Percentiles rank a stretch among this genome's conserved stretches.
Conservation (phyloP, 2,329 filamentous ascomycete genomes). For the Torrubiella hemipterigena region DNA sequence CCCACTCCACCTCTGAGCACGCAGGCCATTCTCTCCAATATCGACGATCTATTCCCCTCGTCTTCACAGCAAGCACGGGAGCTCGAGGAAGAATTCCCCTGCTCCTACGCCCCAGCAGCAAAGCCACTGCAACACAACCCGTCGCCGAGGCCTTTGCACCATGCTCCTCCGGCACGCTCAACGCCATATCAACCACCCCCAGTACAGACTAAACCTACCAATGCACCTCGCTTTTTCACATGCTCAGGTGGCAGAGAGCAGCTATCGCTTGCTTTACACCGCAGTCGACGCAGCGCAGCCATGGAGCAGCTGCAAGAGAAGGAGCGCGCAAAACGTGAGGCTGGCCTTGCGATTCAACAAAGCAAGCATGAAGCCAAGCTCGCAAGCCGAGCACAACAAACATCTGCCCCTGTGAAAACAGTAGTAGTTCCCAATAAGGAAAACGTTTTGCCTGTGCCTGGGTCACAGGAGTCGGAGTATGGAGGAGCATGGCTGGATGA, state of each 20-base stretch:
- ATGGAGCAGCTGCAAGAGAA: slow-evolving; percentile 15
- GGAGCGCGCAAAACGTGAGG: slow-evolving; percentile 13
- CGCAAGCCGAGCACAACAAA: background rate
- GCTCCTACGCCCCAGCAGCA: background rate
- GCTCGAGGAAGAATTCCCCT: slow-evolving; percentile 17
- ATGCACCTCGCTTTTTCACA: slow-evolving; percentile 22
- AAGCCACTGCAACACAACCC: background rate
- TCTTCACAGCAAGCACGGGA: slow-evolving; percentile 43
- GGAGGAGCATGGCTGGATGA: slow-evolving; percentile 27
- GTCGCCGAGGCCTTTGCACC: background rate
- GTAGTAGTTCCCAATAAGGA: slow-evolving; percentile 12
- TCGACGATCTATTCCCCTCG: slow-evolving; percentile 44
- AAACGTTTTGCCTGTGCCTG: slow-evolving; percentile 9
- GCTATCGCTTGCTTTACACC: slow-evolving; percentile 20
- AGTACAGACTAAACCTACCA: slow-evolving; percentile 3
- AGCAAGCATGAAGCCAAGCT: background rate
- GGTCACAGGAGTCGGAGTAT: slow-evolving; percentile 25
- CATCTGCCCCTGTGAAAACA: background rate
- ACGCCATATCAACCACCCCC: slow-evolving; percentile 9
- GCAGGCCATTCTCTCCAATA: slow-evolving; percentile 38
- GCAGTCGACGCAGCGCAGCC: slow-evolving; percentile 21
- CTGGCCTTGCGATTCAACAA: slow-evolving; percentile 1
- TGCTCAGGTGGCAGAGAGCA: slow-evolving; percentile 22
- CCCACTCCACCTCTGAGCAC: slow-evolving; percentile 29
- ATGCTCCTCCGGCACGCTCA: background rate